phyloP scores from a whole-genome alignment of 495 filamentous ascomycete species.

The Ramalina intermedia region DNA sequence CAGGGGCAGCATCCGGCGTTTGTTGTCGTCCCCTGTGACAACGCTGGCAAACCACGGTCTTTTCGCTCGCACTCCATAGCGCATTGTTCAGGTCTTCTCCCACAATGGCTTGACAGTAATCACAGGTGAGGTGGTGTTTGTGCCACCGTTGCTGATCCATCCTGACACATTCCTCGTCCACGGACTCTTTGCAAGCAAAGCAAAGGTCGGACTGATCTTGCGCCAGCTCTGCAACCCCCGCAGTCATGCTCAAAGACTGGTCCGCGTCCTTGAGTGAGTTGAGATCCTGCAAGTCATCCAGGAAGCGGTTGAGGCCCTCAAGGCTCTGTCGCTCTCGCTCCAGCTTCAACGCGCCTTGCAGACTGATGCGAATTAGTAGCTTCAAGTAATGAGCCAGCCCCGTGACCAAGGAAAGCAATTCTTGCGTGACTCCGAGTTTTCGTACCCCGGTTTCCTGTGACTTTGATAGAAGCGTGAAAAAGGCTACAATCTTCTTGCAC shows the following conservation, averaged over 20 bases:
- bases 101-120: slow-evolving; percentile 59
- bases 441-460: slow-evolving; percentile 79
- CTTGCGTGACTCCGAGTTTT: slow-evolving; percentile 90
- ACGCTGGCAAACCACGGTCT: slow-evolving; percentile 50
- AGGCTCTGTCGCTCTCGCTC: slow-evolving; percentile 66
- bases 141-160: slow-evolving; percentile 69
- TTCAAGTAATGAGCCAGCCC: slow-evolving; percentile 97
- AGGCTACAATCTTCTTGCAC: slow-evolving; percentile 98
- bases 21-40: slow-evolving; percentile 41
- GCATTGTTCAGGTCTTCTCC: slow-evolving; percentile 47
- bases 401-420: slow-evolving; percentile 86
- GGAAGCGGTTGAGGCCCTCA: slow-evolving; percentile 64
- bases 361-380: slow-evolving; percentile 88
- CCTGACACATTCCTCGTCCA: slow-evolving; percentile 83
- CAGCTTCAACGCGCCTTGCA: slow-evolving; percentile 83
- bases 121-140: slow-evolving; percentile 60
- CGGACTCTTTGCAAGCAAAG: slow-evolving; percentile 60
- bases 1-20: slow-evolving; percentile 32
- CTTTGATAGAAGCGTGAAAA: slow-evolving; percentile 87
- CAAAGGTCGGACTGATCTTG: slow-evolving; percentile 74
- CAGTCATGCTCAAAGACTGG: slow-evolving; percentile 55
- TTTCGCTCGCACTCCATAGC: slow-evolving; percentile 47
- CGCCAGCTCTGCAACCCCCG: slow-evolving; percentile 58
- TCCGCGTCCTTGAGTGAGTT: slow-evolving; percentile 59
- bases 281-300: slow-evolving; percentile 62